Base-by-base conservation (phyloP, 1,139 yeast genomes). In the Wickerhamiella infanticola region DNA sequence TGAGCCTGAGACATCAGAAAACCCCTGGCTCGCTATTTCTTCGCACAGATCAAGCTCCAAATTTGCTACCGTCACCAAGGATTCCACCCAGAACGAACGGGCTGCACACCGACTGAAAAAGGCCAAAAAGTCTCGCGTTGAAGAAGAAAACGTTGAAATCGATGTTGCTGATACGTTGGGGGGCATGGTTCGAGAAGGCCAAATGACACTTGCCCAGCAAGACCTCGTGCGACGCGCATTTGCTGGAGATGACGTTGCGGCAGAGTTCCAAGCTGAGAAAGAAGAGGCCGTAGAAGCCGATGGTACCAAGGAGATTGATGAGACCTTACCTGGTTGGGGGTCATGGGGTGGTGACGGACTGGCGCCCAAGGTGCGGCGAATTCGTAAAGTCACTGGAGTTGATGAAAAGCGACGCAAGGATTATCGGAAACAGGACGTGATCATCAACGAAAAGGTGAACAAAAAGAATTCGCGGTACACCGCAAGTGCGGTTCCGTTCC, bases 201-300 rank as follows among this genome's bases (percentile, higher is more conserved):
- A 69, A 67, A 65, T 49, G 61, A 56, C 53, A 69, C 84, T 90
- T 66, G 73, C 76, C 55, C 96, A 90, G 61, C 77, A 78, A 50
- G 90, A 85, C 48, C 70, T 90, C 42, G 84, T 85, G 50, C 75
- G 79, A 52, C 81, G 88, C 58, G 98, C 98, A 0, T 90, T 90
- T 70, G 97, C 96, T 2, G 97, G 97, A 25, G 99, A 90, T 63
- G 93, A 90, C 59, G 81, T 77, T n/a, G 81, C 80, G 24, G 72
- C 73, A 23, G 94, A 86, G 53, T 86, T 86, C 59, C 74, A 73
- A 50, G 77, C 72, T 24, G 94, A 83, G 55, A 90, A 90, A 66
- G 68, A 69, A 48, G 70, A 74, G 53, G 74, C 74, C n/a, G 69
- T 73, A 5, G 73, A 67, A 45, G 90, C 81, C 42, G 97, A 90